A percentile compares a stretch with the other conserved stretches of the same genome.
phyloP scores from a whole-genome alignment of 176 grass and related monocot species.

The Avena eriantha region DNA sequence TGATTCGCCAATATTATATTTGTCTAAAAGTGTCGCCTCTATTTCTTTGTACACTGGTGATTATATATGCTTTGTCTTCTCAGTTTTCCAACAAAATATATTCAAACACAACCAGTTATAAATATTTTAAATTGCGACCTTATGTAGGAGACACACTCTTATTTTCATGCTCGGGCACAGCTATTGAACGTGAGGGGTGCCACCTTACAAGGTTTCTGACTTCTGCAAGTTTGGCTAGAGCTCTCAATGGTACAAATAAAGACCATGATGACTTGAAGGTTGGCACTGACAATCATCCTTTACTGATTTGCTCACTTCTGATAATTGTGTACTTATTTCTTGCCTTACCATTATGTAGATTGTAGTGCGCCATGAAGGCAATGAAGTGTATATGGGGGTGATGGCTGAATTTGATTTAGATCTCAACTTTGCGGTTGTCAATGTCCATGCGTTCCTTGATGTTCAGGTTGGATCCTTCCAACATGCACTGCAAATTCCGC shows the following conservation, averaged over 20 bases:
- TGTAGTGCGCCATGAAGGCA: constrained; percentile 18
- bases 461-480: constrained; percentile 12
- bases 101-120: neutral
- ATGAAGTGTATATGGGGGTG: neutral
- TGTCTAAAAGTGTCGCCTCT: neutral
- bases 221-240: constrained; percentile 15
- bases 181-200: neutral
- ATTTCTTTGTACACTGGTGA: neutral
- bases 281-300: neutral
- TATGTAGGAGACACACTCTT: neutral
- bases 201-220: constrained; percentile 23
- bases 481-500: neutral
- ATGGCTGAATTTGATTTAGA: constrained; percentile 11
- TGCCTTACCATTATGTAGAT: constrained; percentile 10
- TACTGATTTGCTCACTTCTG: neutral
- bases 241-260: neutral
- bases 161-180: constrained; percentile 35
- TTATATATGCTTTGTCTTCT: neutral
- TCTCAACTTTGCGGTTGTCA: constrained; percentile 17
- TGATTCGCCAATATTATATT: neutral
- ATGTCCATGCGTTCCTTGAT: constrained; percentile 1
- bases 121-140: neutral
- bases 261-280: constrained; percentile 8
- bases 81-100: neutral
- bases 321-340: neutral